These are phyloP conservation scores for Penicillium soppii DNA, from an alignment of 495 filamentous ascomycete genomes.

Conservation along the genomic window DNA sequence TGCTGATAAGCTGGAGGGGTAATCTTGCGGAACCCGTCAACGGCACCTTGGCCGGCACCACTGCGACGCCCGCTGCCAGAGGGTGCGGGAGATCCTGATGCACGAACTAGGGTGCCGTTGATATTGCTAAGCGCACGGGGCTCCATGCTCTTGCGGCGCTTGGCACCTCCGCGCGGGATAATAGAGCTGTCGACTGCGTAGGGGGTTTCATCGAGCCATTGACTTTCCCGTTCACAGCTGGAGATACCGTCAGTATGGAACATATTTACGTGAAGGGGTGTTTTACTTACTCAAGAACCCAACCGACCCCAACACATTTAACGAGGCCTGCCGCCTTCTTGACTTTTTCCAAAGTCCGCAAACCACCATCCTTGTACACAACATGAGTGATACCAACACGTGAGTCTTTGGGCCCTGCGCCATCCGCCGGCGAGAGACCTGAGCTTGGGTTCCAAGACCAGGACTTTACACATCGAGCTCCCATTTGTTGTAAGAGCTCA, in stretches of 20 bases:
- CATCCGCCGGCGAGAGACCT: slow-evolving; percentile 36
- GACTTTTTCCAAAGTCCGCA: slow-evolving; percentile 85
- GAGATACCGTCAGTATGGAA: not conserved
- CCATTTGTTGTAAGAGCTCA: slow-evolving; percentile 79
- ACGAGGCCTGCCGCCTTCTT: slow-evolving; percentile 71
- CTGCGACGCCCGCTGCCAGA: slow-evolving; percentile 30
- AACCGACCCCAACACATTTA: slow-evolving; percentile 80
- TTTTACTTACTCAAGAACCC: slow-evolving; percentile 76
- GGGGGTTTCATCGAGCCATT: slow-evolving; percentile 67
- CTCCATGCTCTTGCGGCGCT: slow-evolving; percentile 90
- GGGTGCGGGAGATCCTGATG: slow-evolving; percentile 29
- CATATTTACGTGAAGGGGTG: not conserved
- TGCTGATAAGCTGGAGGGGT: slow-evolving; percentile 25
- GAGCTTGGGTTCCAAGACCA: slow-evolving; percentile 80
- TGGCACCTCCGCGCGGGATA: slow-evolving; percentile 72
- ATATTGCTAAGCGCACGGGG: slow-evolving; percentile 72
- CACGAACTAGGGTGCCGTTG: slow-evolving; percentile 57
- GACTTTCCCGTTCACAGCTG: slow-evolving; percentile 77
- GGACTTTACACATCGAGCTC: slow-evolving; percentile 75
- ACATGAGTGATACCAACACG: slow-evolving; percentile 91
- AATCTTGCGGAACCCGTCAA: slow-evolving; percentile 34
- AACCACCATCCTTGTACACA: slow-evolving; percentile 89
- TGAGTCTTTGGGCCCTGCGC: slow-evolving; percentile 29
- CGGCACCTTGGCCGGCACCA: slow-evolving; percentile 35
- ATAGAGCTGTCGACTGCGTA: slow-evolving; percentile 72